A percentile compares a stretch with the other conserved stretches of the same genome.
Evolutionary conservation across 495 filamentous ascomycete species (phyloP).

Genomic region (Penicillium subrubescens): DNA sequence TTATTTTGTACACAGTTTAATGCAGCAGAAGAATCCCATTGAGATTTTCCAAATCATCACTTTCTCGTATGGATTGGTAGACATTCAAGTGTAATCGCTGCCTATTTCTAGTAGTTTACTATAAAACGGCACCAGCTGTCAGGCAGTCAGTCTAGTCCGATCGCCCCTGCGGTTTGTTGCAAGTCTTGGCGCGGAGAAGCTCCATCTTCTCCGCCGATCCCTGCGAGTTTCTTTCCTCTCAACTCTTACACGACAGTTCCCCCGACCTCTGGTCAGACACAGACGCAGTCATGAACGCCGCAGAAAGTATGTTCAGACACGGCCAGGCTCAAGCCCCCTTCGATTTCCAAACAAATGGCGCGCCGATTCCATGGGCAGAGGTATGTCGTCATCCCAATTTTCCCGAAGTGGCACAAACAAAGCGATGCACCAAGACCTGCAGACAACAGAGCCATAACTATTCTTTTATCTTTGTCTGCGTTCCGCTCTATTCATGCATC

Average conservation of each 20-base stretch:
- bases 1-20: conserved; percentile 10
- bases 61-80: not conserved
- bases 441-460: not conserved
- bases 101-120: not conserved
- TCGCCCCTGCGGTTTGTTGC: not conserved
- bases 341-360: conserved; percentile 1
- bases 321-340: not conserved
- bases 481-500: not conserved
- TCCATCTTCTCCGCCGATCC: conserved; percentile 26
- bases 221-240: conserved; percentile 11
- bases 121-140: too few relatives aligned
- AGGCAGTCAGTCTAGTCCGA: not conserved
- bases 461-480: not conserved
- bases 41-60: not conserved
- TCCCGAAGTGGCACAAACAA: conserved; percentile 2
- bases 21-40: conserved; percentile 2
- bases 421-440: not conserved
- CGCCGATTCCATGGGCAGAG: conserved; percentile 24
- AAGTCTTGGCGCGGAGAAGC: conserved; percentile 32
- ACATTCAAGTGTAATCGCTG: not conserved
- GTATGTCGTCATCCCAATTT: conserved; percentile 19
- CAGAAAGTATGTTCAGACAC: not conserved
- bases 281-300: conserved; percentile 10
- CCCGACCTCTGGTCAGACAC: not conserved
- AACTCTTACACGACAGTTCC: not conserved